Evolutionary conservation across 2,329 filamentous ascomycete species (phyloP).

Genomic region (Shiraia bambusicola): DNA sequence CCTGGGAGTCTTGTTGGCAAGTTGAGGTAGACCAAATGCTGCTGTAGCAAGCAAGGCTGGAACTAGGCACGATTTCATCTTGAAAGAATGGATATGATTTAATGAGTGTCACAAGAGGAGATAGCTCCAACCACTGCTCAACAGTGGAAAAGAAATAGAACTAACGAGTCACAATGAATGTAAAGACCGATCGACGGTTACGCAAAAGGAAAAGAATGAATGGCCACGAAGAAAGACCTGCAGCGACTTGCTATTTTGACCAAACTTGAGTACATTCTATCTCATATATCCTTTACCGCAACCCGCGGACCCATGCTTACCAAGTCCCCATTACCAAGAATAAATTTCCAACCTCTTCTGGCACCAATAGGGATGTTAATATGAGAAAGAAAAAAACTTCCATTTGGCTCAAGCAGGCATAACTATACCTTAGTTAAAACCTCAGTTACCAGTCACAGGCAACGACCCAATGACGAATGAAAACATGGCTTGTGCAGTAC

Average conservation of each 20-base stretch:
- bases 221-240: constrained; percentile 12
- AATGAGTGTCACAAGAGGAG: constrained; percentile 1
- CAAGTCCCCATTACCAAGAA: not conserved
- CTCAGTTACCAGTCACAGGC: constrained; percentile 4
- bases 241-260: not conserved
- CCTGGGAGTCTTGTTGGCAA: constrained; percentile 1
- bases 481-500: constrained; percentile 5
- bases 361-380: too few relatives aligned
- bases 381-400: constrained; percentile 3
- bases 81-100: constrained; percentile 1
- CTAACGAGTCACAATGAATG: constrained; percentile 16
- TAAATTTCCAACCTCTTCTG: not conserved
- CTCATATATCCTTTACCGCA: constrained; percentile 1
- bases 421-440: too few relatives aligned
- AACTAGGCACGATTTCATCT: constrained; percentile 19
- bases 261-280: not conserved
- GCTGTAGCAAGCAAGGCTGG: constrained; percentile 14
- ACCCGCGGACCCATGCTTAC: not conserved
- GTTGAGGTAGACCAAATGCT: constrained; percentile 17
- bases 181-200: constrained; percentile 30
- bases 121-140: constrained; percentile 22
- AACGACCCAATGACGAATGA: constrained; percentile 9
- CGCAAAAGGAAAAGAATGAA: constrained; percentile 21
- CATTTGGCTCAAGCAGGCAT: constrained; percentile 15
- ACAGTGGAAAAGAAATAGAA: constrained; percentile 16